These are phyloP conservation scores for Amanita inopinata DNA, from an alignment of 768 basidiomycete genomes.

Conservation along the genomic window DNA sequence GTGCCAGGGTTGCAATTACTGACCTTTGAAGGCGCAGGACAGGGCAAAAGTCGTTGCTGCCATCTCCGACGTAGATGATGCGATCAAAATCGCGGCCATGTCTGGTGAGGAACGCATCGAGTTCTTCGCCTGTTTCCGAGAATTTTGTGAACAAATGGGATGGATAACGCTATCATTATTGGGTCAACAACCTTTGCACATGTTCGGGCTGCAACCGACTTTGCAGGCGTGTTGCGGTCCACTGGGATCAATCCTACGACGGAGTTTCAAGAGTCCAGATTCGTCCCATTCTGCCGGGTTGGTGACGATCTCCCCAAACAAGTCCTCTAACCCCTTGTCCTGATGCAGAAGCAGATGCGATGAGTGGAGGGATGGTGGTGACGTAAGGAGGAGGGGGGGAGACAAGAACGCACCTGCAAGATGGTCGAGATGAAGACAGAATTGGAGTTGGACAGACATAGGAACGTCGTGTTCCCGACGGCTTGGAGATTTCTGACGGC, in stretches of 20 bases:
- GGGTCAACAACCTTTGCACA: conserved; percentile 82
- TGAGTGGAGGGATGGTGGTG: not conserved
- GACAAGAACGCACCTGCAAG: conserved; percentile 45
- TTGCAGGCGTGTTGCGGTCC: conserved; percentile 77
- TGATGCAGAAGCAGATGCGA: conserved; percentile 20
- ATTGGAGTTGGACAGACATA: conserved; percentile 94
- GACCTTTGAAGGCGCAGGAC: conserved; percentile 71
- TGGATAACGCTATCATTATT: not conserved
- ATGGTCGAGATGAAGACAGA: conserved; percentile 86
- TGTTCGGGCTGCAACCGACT: conserved; percentile 89
- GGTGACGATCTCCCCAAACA: conserved; percentile 82
- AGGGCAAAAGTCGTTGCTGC: conserved; percentile 93
- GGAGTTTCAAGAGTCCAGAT: conserved; percentile 63
- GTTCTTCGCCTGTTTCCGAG: conserved; percentile 64
- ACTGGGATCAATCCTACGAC: conserved; percentile 63
- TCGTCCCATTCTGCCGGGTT: conserved; percentile 84
- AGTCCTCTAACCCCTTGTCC: conserved; percentile 62
- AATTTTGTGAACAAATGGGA: not conserved
- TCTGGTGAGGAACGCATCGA: conserved; percentile 68
- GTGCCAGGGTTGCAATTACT: conserved; percentile 14
- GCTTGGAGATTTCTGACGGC: conserved; percentile 74
- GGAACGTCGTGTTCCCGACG: conserved; percentile 59
- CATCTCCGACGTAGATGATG: conserved; percentile 89
- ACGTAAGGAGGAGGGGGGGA: not conserved
- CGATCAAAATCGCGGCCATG: conserved; percentile 59